Evolutionary conservation across 2,329 filamentous ascomycete genomes (phyloP).

Genomic region (Cladophialophora bantiana): DNA sequence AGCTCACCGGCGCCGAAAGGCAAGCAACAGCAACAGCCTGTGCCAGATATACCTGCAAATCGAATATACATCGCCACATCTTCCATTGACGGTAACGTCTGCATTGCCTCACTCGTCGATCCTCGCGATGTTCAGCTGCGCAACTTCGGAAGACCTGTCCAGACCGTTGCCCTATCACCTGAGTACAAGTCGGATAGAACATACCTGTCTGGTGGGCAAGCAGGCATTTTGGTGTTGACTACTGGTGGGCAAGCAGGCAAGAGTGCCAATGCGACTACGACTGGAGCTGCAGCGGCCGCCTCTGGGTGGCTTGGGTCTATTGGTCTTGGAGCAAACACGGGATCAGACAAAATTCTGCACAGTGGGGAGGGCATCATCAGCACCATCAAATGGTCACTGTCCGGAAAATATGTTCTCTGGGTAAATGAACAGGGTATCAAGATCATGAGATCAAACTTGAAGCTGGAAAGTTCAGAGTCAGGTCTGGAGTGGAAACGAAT

Average conservation of each 20-base stretch:
- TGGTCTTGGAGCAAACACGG: conserved; percentile 77
- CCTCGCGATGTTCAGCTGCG: conserved; percentile 87
- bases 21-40: conserved; percentile 55
- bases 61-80: conserved; percentile 92
- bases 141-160: conserved; percentile 91
- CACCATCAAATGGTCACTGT: conserved; percentile 92
- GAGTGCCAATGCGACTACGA: conserved; percentile 84
- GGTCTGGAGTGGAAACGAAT: conserved; percentile 95
- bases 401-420: conserved; percentile 92
- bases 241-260: conserved; percentile 78
- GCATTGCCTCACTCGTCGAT: conserved; percentile 85
- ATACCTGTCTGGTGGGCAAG: conserved; percentile 88
- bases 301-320: conserved; percentile 92
- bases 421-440: conserved; percentile 97
- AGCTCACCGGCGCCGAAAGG: conserved; percentile 60
- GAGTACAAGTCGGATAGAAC: conserved; percentile 89
- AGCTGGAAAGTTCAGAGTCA: conserved; percentile 75
- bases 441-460: conserved; percentile 89
- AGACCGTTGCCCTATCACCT: conserved; percentile 90
- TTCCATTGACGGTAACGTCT: conserved; percentile 95
- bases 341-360: conserved; percentile 86
- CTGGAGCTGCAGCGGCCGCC: conserved; percentile 81
- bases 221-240: conserved; percentile 86
- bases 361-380: conserved; percentile 91
- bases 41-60: conserved; percentile 82